A percentile compares a stretch with the other conserved stretches of the same genome.
These are phyloP conservation scores for Gloeostereum incarnatum DNA, from an alignment of 768 basidiomycete genomes.

Conservation along the genomic window DNA sequence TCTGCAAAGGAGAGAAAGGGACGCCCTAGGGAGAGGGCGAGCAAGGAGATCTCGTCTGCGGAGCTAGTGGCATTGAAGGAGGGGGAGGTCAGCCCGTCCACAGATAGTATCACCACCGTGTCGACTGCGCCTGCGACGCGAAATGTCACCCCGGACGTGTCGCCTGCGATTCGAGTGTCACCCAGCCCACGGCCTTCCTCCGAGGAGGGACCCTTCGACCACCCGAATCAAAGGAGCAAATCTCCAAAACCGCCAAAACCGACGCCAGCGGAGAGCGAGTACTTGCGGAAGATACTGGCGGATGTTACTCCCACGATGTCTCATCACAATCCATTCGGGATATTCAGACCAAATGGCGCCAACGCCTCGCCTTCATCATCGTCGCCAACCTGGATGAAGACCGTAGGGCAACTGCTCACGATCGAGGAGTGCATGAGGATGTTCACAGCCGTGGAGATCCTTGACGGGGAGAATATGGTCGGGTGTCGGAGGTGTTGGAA, in stretches of 20 bases:
- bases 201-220: not conserved
- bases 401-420: constrained; percentile 37
- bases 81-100: constrained; percentile 1
- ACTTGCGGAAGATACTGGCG: constrained; percentile 60
- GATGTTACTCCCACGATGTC: constrained; percentile 40
- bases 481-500: constrained; percentile 95
- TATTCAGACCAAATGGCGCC: constrained; percentile 28
- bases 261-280: constrained; percentile 48
- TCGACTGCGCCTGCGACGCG: not conserved
- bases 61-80: constrained; percentile 5
- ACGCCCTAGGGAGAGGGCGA: constrained; percentile 17
- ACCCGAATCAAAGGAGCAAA: constrained; percentile 21
- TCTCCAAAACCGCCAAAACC: constrained; percentile 46
- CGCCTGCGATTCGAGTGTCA: not conserved
- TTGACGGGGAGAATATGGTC: constrained; percentile 92
- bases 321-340: constrained; percentile 33
- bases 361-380: constrained; percentile 6
- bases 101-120: constrained; percentile 8
- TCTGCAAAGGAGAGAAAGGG: constrained; percentile 23
- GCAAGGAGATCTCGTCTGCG: constrained; percentile 13
- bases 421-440: constrained; percentile 74
- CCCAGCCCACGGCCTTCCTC: constrained; percentile 3
- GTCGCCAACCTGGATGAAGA: constrained; percentile 22
- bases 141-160: not conserved
- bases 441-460: constrained; percentile 89